Base-by-base conservation (phyloP, 139 green algal genomes). In the Penium margaritaceum region DNA sequence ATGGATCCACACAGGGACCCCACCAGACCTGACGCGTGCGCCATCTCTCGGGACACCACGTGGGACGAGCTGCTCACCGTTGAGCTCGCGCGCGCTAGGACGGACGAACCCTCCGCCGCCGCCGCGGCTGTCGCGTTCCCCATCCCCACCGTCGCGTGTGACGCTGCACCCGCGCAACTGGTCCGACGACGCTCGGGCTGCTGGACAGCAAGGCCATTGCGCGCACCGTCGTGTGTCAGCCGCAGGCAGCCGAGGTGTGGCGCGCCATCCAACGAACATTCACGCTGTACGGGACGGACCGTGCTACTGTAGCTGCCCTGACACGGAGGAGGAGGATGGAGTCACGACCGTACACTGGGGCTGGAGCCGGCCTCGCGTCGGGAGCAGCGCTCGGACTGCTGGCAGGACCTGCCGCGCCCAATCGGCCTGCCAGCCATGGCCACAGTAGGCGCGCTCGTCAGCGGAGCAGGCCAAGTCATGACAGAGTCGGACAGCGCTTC, bases 71-170 rank as follows among this genome's bases (percentile, higher is more conserved):
- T 91, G 41, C 72, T 91, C 53, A 41, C 78, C 5, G 35, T 85
- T 44, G 86, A 90, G 76, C 67, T 87, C 27, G 29, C 44, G 33
- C 71, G 92, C 78, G 79, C 87, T 55, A 95, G 91, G 82, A 75
- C 75, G 21, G 85, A 90, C 67, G 3, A 36, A 2, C 72, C 73
- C 17, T 57, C 46, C 46, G 46, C n/a, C n/a, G n/a, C n/a, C n/a
- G n/a, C n/a, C n/a, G n/a, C n/a, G n/a, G n/a, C n/a, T n/a, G n/a
- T n/a, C n/a, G n/a, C n/a, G n/a, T n/a, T n/a, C n/a, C n/a, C n/a
- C n/a, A n/a, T n/a, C 62, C 5, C 77, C 80, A 53, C 82, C 65
- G 15, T 70, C 65, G 30, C 65, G 65, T 1, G n/a, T 81, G 1
- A 32, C 70, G 47, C 65, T 81, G 29, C 74, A 81, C 41, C 66